Base-by-base conservation (phyloP, 306 rosid species). In the Cicer bijugum region DNA sequence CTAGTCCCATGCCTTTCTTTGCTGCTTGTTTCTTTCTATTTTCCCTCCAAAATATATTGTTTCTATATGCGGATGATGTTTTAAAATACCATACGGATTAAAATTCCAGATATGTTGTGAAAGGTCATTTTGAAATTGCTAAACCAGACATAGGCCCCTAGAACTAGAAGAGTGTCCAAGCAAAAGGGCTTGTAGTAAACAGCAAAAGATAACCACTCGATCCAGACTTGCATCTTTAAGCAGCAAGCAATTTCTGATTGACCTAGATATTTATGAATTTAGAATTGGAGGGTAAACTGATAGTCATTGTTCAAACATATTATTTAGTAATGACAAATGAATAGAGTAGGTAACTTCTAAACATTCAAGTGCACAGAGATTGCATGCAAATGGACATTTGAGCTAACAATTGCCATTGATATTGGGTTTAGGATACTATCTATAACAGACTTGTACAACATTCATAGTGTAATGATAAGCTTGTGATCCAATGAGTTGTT, bases 391-490 rank as follows among this genome's bases (percentile, higher is more conserved):
- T 77, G 58, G 9, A 46, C 62, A 76, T 37, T 56, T 57, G 69
- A 67, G 44, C 51, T 16, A 35, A 68, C 63, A 58, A 69, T 38
- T 59, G 55, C 5, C 16, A 9, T 17, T 44, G 23, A 67, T 67
- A 67, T 16, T 50, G 5, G 42, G 61, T 58, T 58, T 37, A 44
- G 6, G 61, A 67, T 57, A 69, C 63, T 58, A 47, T 48, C 63
- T 77, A 47, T 19, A 59, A 37, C 62, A 58, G 60, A 70, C 33
- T 78, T 10, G 57, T 44, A 70, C 40, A 71, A 37, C 44, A 71
- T 57, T 67, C 45, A 17, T 45, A 15, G 17, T 47, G n/a, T 47
- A 47, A 48, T 48, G 46, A 67, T 23, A 23, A 65, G 79, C 69
- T 63, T 75, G 72, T 52, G 66, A 39, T 28, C n/a, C 76, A 67